These are phyloP conservation scores for Solanum sejunctum DNA, from an alignment of 257 asterid genomes.

Conservation along the genomic window DNA sequence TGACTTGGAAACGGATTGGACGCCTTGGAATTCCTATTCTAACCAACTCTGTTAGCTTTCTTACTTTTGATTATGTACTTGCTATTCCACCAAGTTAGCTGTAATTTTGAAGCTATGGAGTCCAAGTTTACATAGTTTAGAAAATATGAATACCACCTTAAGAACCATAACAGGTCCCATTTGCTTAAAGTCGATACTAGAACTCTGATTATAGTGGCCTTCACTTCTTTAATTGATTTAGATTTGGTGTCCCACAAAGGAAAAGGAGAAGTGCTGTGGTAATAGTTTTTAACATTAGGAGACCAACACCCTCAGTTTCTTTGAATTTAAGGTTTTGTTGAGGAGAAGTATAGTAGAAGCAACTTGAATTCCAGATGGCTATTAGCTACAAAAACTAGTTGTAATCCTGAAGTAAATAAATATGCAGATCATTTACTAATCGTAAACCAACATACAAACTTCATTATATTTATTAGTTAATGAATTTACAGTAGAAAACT, in stretches of 20 bases:
- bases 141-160: neutral
- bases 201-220: neutral
- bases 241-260: neutral
- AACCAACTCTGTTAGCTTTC: neutral
- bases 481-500: neutral
- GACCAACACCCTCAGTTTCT: neutral
- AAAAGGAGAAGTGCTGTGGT: neutral
- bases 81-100: neutral
- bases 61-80: neutral
- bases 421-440: neutral
- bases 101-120: neutral
- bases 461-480: neutral
- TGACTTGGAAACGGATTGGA: neutral
- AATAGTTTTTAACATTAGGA: neutral
- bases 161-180: neutral
- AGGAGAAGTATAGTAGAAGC: neutral
- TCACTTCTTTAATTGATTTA: neutral
- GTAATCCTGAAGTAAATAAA: neutral
- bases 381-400: neutral
- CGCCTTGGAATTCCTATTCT: neutral
- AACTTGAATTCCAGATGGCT: neutral
- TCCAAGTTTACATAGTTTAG: neutral
- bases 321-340: neutral
- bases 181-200: neutral
- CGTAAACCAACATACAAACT: neutral